Base-by-base conservation (phyloP, 345 rosid genomes). In the Alliaria petiolata region DNA sequence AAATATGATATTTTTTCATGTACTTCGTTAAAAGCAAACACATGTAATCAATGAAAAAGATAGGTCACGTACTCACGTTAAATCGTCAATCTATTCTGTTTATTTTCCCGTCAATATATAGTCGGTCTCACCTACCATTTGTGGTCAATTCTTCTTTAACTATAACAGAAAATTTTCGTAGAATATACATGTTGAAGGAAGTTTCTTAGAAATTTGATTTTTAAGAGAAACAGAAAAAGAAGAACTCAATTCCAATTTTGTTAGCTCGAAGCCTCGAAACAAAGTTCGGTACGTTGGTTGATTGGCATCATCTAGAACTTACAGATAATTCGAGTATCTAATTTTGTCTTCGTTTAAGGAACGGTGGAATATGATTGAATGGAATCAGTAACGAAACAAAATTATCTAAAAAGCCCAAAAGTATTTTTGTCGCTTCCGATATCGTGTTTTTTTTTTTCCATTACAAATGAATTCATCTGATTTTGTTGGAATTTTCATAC, bases 191-290 rank as follows among this genome's bases (percentile, higher is more conserved):
- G 65, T 8, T 13, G 53, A 67, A 74, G 68, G 62, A 75, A 67
- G 42, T 60, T 67, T 75, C 69, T 33, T n/a, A n/a, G 49, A 50
- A 56, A 31, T 4, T 39, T 57, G 44, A 3, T 47, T 39, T 47
- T 7, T 26, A 56, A 26, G 50, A 40, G 19, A 65, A 16, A 19
- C 25, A 40, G 28, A 43, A 46, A 28, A 44, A 54, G 25, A 22
- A 31, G 56, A 74, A 67, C 57, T 67, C 78, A 59, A 67, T 42
- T 74, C 58, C 42, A 53, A 25, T 33, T 75, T 72, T 35, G 71
- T 10, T 44, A 43, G 64, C 57, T 44, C 49, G 10, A 25, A 40
- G 28, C 1, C 57, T 57, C 7, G 39, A 46, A 16, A 19, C n/a
- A 40, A 28, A 50, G 4, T 33, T 63, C 44, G 69, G 56, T 44